Conservation (phyloP, 371 early-diverging fungal species). For the Rhizopus arrhizus region DNA sequence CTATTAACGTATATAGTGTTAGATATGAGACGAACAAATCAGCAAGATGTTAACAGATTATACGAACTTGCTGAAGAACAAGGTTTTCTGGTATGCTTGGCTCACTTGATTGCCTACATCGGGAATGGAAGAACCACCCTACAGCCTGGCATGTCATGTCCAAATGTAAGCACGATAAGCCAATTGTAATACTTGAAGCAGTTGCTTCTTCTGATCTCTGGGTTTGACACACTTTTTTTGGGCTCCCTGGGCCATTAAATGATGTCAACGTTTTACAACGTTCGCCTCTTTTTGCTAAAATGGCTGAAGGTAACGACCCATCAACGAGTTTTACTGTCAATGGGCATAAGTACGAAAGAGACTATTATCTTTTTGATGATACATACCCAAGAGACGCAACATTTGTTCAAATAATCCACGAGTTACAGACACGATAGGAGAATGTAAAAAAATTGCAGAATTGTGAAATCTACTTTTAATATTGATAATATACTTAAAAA, state of each 20-base stretch:
- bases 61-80: background rate
- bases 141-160: background rate
- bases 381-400: background rate
- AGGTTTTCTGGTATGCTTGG: conserved; percentile 18
- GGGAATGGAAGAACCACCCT: conserved; percentile 14
- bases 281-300: background rate
- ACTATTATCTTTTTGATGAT: conserved; percentile 4
- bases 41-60: conserved; percentile 1
- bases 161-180: conserved; percentile 1
- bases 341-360: background rate
- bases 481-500: background rate
- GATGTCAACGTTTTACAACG: background rate
- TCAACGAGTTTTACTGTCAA: background rate
- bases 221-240: conserved; percentile 8
- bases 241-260: background rate
- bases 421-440: background rate
- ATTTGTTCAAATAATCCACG: background rate
- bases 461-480: too few relatives aligned
- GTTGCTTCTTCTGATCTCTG: conserved; percentile 9
- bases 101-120: conserved; percentile 18
- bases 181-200: conserved; percentile 7
- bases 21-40: conserved; percentile 4
- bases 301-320: background rate
- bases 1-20: background rate
- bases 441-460: background rate